Base-by-base conservation (phyloP, 2,329 filamentous ascomycete genomes). In the Pseudopithomyces maydicus region DNA sequence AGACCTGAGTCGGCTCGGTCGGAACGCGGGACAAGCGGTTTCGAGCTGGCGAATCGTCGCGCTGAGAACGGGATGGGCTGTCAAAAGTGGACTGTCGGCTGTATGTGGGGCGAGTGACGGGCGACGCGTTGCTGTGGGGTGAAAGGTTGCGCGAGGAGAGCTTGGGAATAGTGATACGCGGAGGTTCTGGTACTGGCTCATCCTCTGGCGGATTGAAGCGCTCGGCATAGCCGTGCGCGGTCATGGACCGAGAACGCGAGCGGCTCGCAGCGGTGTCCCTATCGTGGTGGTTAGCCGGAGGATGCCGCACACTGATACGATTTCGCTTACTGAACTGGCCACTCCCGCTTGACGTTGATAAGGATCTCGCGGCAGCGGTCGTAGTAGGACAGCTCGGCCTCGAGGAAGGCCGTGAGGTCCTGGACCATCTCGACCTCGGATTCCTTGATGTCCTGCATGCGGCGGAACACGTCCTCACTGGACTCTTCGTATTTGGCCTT, bases 401-500 rank as follows among this genome's bases (percentile, higher is more conserved):
- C 93, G 50, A 98, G 80, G 74, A 98, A 96, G 17, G 86, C 81
- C 3, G 87, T 88, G 55, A 98, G 80, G 70, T 97, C 92, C 46
- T 85, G 82, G 41, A 97, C 85, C 69, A 88, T 92, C 62, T 98
- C 94, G 42, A 82, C 83, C 77, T 98, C 94, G 20, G 91, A 86
- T 69, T 97, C 93, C 79, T 95, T 94, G 79, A 98, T 96, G 71
- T 98, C 94, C 77, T 96, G 87, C 95, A 98, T 98, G 54, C 94
- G 86, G 57, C 94, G 87, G 67, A 89, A 85, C 53, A 98, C 93
- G 69, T 98, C 94, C 71, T 98, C 94, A 71, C 86, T 95, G 15
- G 91, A 89, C 79, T 98, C 95, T 73, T 98, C 95, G 72, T 97
- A 98, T 78, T 98, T 98, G 68, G 91, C 90, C 76, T 96, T 96